phyloP scores from a whole-genome alignment of 345 rosid species.

The Angophora floribunda region DNA sequence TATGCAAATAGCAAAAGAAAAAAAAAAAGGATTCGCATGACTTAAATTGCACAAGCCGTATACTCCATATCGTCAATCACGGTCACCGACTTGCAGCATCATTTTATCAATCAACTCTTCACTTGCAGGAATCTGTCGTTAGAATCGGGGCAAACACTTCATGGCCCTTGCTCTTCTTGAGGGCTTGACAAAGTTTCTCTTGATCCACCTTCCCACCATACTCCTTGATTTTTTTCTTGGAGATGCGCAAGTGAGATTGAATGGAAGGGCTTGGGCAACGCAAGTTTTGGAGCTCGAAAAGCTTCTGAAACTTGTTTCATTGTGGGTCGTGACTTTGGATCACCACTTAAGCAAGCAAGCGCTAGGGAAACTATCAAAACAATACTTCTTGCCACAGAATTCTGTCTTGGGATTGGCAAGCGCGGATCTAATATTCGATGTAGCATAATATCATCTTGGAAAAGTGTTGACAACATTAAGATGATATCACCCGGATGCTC shows the following conservation, averaged over 20 bases:
- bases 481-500: slow-evolving; percentile 9
- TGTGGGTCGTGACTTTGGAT: neutral
- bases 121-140: neutral
- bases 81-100: neutral
- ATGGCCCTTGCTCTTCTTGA: neutral
- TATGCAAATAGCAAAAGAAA: neutral
- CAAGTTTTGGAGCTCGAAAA: neutral
- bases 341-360: neutral
- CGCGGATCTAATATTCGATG: neutral
- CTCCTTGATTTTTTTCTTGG: neutral
- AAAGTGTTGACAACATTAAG: neutral
- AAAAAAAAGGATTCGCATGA: neutral
- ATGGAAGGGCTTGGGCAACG: neutral
- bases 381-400: neutral
- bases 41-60: neutral
- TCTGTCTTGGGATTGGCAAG: neutral
- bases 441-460: neutral
- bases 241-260: neutral
- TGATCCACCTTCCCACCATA: neutral
- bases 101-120: neutral
- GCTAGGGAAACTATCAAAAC: neutral
- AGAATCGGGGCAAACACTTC: neutral
- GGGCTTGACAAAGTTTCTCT: neutral
- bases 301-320: neutral
- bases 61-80: neutral